These are phyloP conservation scores for Cercospora sp. DNA, from an alignment of 2,329 filamentous ascomycete genomes.

Conservation along the genomic window DNA sequence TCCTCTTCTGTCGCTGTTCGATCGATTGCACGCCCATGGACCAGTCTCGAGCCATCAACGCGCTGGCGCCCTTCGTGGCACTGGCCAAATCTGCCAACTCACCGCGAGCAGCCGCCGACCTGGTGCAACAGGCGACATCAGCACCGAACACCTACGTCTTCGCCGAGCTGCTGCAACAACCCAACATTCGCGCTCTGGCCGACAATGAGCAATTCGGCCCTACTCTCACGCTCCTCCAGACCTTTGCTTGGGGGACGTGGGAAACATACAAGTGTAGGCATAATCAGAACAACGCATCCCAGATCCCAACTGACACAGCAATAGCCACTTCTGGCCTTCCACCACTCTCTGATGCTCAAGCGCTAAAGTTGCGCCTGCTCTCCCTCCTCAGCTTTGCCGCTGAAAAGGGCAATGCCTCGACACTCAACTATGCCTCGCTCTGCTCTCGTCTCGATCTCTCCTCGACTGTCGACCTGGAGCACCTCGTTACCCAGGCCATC, in stretches of 20 bases:
- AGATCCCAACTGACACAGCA: constrained; percentile 23
- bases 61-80: constrained; percentile 78
- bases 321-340: constrained; percentile 61
- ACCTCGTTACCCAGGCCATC: constrained; percentile 80
- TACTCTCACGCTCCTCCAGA: constrained; percentile 72
- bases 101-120: constrained; percentile 78
- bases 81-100: constrained; percentile 84
- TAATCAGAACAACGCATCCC: background rate
- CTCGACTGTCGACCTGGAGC: constrained; percentile 71
- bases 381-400: constrained; percentile 80
- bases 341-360: constrained; percentile 68
- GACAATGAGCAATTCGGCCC: constrained; percentile 61
- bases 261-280: constrained; percentile 66
- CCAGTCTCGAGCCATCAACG: constrained; percentile 64
- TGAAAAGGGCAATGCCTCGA: constrained; percentile 49
- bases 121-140: constrained; percentile 86
- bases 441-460: constrained; percentile 66
- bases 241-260: constrained; percentile 93
- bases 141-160: constrained; percentile 89
- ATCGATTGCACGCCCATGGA: constrained; percentile 59
- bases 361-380: constrained; percentile 84
- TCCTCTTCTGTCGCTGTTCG: background rate
- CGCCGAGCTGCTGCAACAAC: constrained; percentile 81
- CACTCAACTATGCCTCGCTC: constrained; percentile 71
- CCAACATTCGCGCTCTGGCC: constrained; percentile 73